Evolutionary conservation across 2,329 filamentous ascomycete genomes (phyloP).

Genomic region (Trichoderma guizhouense): DNA sequence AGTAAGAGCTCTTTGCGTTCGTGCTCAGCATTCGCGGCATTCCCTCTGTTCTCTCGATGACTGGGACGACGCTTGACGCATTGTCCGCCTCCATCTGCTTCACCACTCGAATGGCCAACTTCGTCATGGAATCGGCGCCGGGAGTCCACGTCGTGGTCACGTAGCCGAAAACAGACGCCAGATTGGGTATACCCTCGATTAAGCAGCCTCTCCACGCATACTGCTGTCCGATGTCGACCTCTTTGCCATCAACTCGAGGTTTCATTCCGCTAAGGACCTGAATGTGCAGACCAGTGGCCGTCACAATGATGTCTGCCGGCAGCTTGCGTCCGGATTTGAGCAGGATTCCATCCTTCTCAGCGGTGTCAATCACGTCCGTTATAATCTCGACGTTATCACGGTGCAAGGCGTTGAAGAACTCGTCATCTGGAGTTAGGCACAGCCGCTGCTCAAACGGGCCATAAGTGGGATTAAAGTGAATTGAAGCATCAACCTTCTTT

Average conservation of each 20-base stretch:
- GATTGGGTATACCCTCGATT: conserved; percentile 65
- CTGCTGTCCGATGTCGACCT: conserved; percentile 45
- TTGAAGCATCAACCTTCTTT: conserved; percentile 48
- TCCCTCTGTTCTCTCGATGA: conserved; percentile 29
- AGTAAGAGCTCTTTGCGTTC: conserved; percentile 33
- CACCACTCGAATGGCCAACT: conserved; percentile 48
- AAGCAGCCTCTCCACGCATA: conserved; percentile 64
- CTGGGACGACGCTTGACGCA: conserved; percentile 45
- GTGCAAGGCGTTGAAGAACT: conserved; percentile 52
- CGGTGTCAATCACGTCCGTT: conserved; percentile 51
- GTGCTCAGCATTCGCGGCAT: conserved; percentile 29
- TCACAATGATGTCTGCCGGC: conserved; percentile 64
- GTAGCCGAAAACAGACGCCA: conserved; percentile 61
- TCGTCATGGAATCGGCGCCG: conserved; percentile 53
- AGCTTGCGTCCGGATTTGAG: conserved; percentile 49
- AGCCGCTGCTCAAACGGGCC: conserved; percentile 72
- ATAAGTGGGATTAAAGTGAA: conserved; percentile 64
- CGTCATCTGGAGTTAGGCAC: conserved; percentile 60
- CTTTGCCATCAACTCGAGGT: conserved; percentile 52
- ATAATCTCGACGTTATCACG: conserved; percentile 45
- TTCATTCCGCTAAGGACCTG: conserved; percentile 52
- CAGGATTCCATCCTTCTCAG: conserved; percentile 46
- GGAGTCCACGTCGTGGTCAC: conserved; percentile 66
- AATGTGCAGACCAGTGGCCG: conserved; percentile 64
- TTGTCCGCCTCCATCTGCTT: conserved; percentile 50